A percentile compares a stretch with the other conserved stretches of the same genome.
Evolutionary conservation across 2,329 filamentous ascomycete species (phyloP).

Genomic region (Emmonsia crescens): DNA sequence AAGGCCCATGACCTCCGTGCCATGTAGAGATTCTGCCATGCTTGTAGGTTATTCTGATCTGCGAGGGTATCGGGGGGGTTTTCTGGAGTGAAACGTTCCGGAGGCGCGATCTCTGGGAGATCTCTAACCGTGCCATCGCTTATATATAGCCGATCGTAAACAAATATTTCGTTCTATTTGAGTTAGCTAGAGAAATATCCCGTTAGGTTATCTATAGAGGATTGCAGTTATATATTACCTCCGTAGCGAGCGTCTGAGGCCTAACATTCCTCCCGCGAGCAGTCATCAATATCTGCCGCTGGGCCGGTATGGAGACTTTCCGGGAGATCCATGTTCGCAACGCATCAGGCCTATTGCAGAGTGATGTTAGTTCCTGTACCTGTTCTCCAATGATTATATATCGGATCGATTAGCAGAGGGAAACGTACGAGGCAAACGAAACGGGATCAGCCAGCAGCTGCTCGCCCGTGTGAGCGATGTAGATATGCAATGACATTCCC

Average conservation of each 20-base stretch:
- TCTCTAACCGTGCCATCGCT: slow-evolving; percentile 37
- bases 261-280: slow-evolving; percentile 75
- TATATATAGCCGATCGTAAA: slow-evolving; percentile 76
- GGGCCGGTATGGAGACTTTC: slow-evolving; percentile 60
- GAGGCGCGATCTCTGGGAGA: slow-evolving; percentile 42
- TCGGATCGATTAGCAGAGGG: slow-evolving; percentile 13
- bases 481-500: slow-evolving; percentile 79
- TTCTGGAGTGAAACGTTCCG: slow-evolving; percentile 48
- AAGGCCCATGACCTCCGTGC: slow-evolving; percentile 70
- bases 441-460: slow-evolving; percentile 68
- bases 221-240: slow-evolving; percentile 47
- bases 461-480: slow-evolving; percentile 87
- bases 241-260: slow-evolving; percentile 64
- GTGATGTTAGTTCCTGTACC: slow-evolving; percentile 14
- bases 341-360: slow-evolving; percentile 57
- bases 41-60: slow-evolving; percentile 65
- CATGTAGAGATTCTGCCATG: slow-evolving; percentile 84
- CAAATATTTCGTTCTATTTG: slow-evolving; percentile 71
- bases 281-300: slow-evolving; percentile 81
- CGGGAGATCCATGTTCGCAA: slow-evolving; percentile 71
- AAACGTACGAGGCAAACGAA: slow-evolving; percentile 59
- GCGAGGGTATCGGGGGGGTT: slow-evolving; percentile 68
- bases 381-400: slow-evolving; percentile 10
- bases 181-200: slow-evolving; percentile 6
- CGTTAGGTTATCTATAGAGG: neutral